phyloP scores from a whole-genome alignment of 169 alveolate genomes.

The Blepharisma undulans region DNA sequence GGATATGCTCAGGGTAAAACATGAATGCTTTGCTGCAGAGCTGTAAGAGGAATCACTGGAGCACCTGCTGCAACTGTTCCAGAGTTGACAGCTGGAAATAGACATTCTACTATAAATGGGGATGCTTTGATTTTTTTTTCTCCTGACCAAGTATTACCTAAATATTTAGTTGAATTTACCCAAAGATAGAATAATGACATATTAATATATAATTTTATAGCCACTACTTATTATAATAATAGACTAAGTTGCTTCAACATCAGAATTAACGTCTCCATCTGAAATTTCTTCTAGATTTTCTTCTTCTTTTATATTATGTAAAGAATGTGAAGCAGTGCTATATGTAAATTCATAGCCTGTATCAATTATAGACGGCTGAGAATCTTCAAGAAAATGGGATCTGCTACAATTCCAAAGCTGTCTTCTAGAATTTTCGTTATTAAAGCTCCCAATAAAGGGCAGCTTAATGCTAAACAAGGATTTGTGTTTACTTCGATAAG shows the following conservation, averaged over 20 bases:
- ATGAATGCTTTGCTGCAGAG: not conserved
- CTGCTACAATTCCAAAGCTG: conserved; percentile 47
- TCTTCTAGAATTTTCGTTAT: conserved; percentile 63
- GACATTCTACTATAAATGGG: not conserved
- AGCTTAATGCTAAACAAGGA: conserved; percentile 77
- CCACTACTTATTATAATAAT: too few species aligned
- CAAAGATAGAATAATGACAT: not conserved
- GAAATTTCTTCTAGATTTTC: not conserved
- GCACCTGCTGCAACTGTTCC: not conserved
- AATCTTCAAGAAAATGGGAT: conserved; percentile 39
- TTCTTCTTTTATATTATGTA: not conserved
- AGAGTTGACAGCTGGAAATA: not conserved
- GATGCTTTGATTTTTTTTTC: not conserved
- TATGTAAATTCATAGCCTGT: not conserved
- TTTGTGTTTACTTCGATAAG: conserved; percentile 82
- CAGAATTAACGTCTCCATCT: not conserved
- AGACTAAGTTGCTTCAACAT: not conserved
- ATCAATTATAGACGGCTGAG: not conserved
- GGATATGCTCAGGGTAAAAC: not conserved
- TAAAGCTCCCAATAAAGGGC: conserved; percentile 59
- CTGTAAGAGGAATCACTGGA: not conserved
- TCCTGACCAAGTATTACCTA: not conserved
- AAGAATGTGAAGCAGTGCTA: not conserved
- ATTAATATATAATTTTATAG: too few species aligned
- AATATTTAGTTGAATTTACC: not conserved